phyloP scores from a whole-genome alignment of 140 eudicot genomes.

The Senecio squalidus region DNA sequence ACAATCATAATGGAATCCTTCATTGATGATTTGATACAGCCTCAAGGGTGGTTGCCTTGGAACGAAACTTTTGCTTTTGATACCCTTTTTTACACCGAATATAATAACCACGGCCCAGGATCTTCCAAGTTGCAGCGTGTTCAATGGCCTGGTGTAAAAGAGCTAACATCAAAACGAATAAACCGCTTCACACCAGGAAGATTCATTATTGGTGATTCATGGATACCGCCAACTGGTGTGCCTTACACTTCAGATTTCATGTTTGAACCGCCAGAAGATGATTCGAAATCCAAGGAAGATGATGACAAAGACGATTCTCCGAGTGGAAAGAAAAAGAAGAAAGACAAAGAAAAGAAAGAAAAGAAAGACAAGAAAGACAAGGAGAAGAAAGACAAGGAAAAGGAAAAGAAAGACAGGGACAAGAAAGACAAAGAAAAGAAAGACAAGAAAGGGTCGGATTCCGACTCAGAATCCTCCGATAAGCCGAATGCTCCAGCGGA shows the following conservation, averaged over 20 bases:
- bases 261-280: conserved; percentile 39
- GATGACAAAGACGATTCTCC: not conserved
- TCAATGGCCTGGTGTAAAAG: conserved; percentile 64
- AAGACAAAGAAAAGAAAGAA: not conserved
- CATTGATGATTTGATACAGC: conserved; percentile 60
- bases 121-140: conserved; percentile 38
- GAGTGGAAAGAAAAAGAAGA: not conserved
- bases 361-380: conserved; percentile 4
- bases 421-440: conserved; percentile 5
- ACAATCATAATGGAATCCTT: conserved; percentile 59
- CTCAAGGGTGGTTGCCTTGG: conserved; percentile 80
- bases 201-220: conserved; percentile 40
- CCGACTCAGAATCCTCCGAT: not conserved
- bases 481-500: conserved; percentile 6
- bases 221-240: conserved; percentile 45
- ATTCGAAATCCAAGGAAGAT: conserved; percentile 3
- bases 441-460: not conserved
- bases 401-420: not conserved
- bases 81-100: conserved; percentile 62
- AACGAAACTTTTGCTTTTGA: conserved; percentile 49
- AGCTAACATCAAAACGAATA: conserved; percentile 30
- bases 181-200: conserved; percentile 39
- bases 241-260: conserved; percentile 47
- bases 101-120: conserved; percentile 66
- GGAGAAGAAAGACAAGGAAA: not conserved